Base-by-base conservation (phyloP, 208 protist species). In the Leishmania amazonensis region DNA sequence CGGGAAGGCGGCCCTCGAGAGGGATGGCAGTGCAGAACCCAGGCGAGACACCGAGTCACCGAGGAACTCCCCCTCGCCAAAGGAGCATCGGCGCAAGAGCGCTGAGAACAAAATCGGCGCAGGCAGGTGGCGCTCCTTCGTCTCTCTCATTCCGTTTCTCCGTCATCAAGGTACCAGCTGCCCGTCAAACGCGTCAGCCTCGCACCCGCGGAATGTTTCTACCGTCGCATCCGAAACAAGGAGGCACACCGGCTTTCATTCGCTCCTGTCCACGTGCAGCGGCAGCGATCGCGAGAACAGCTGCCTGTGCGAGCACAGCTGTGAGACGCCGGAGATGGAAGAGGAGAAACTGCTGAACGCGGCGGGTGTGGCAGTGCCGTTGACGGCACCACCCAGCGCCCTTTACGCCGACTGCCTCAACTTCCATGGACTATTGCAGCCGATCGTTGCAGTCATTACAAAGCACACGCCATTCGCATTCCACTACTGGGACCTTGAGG, bases 401-500 rank as follows among this genome's bases (percentile, higher is more conserved):
- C 7, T 83, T 3, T 83, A 83, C 76, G 17, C 53, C 0, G 82
- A 84, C 60, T 78, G 78, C 67, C 68, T 94, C 58, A 89, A 96
- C 80, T 89, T 91, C 57, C 90, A 94, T 75, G 79, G 74, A 19
- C 73, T 93, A n/a, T 80, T 96, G 35, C 7, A 81, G 65, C 90
- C 92, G n/a, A 96, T 96, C 40, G 54, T 91, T 38, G 73, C 65
- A 6, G 73, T 82, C 40, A 77, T 96, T 15, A 77, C 81, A 24
- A 75, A 85, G 65, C 80, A 91, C 68, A 78, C 89, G 21, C 84
- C 87, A 11, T 87, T 88, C 28, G 85, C 81, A 42, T 88, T 96
- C 57, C 93, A 96, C 75, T 93, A 95, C 84, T 94, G 88, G 83
- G 93, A 96, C 81, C 87, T 89, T 15, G 75, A 87, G 35, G 93